Percentiles rank a stretch among this genome's conserved stretches.
These are phyloP conservation scores for Phytophthora ohioensis DNA, from an alignment of 352 stramenopile species.

Conservation along the genomic window DNA sequence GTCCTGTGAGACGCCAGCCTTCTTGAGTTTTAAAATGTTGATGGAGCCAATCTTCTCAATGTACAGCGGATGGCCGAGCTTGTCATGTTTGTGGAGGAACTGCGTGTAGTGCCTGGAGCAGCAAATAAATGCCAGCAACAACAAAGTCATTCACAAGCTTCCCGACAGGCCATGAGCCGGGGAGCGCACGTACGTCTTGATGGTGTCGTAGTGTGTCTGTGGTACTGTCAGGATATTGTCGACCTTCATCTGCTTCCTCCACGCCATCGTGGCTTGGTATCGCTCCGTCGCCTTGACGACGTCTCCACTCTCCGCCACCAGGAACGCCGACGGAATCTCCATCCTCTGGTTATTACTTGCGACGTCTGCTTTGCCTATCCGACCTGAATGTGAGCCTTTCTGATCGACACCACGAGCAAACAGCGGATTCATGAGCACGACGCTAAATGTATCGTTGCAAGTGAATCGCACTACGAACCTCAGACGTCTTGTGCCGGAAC, in stretches of 20 bases:
- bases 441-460: constrained; percentile 5
- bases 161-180: constrained; percentile 13
- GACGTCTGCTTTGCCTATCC: constrained; percentile 18
- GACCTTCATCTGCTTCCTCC: constrained; percentile 74
- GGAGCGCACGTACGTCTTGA: constrained; percentile 61
- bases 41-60: constrained; percentile 85
- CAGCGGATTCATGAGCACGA: constrained; percentile 14
- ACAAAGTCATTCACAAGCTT: constrained; percentile 4
- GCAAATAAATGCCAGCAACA: constrained; percentile 4
- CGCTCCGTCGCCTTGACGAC: constrained; percentile 58
- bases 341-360: constrained; percentile 27
- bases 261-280: constrained; percentile 75
- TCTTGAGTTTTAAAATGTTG: constrained; percentile 84
- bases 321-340: constrained; percentile 56
- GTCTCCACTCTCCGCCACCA: constrained; percentile 75
- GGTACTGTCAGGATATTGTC: constrained; percentile 69
- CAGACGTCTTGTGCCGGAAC: constrained; percentile 8
- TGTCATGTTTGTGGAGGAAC: constrained; percentile 84
- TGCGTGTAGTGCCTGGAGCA: constrained; percentile 75
- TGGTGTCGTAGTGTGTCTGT: constrained; percentile 69
- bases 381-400: constrained; percentile 35
- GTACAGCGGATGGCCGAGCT: constrained; percentile 81
- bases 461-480: constrained; percentile 18
- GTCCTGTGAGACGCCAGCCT: constrained; percentile 68
- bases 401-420: constrained; percentile 26